Base-by-base conservation (phyloP, 352 stramenopile genomes). In the Blastocystis sp. region DNA sequence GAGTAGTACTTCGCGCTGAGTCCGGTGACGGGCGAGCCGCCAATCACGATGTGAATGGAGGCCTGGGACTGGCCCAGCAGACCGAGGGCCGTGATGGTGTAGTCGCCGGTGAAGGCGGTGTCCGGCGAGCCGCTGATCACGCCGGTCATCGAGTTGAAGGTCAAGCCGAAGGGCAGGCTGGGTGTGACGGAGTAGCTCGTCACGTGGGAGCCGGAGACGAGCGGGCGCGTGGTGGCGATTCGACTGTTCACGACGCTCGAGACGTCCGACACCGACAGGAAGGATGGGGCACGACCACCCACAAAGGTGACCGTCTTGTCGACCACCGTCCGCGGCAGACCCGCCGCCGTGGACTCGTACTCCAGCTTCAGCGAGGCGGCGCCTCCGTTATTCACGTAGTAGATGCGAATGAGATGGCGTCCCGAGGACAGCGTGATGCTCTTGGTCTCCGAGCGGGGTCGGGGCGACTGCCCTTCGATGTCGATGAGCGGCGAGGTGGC, bases 151-250 rank as follows among this genome's bases (percentile, higher is more conserved):
- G 62, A 69, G 35, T 69, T 41, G 35, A 69, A 41, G 35, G 62
- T 16, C 35, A 69, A 16, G 9, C 62, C 62, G 9, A 13, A 9
- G 35, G 62, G 62, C 9, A 69, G 62, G 35, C 29, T 66, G 16
- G 70, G 70, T 24, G 70, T 65, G n/a, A 62, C n/a, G 31, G 70
- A 45, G n/a, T 63, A 80, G 24, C 19, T n/a, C 21, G 70, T 80
- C 19, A 66, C 70, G 39, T 62, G 31, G 19, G 19, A 24, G 0
- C 70, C 59, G 21, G 35, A 21, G 0, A 80, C 26, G 66, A 19
- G 45, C 31, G 70, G 70, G 66, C 59, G 59, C 31, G 16, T 24
- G 3, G 70, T 80, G 39, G 31, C n/a, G 35, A 80, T 62, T 1
- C 1, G n/a, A 10, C 45, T 39, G 21, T 33, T n/a, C 3, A 80